Evolutionary conservation across 345 rosid genomes (phyloP).

Genomic region (Cardamine occulta): DNA sequence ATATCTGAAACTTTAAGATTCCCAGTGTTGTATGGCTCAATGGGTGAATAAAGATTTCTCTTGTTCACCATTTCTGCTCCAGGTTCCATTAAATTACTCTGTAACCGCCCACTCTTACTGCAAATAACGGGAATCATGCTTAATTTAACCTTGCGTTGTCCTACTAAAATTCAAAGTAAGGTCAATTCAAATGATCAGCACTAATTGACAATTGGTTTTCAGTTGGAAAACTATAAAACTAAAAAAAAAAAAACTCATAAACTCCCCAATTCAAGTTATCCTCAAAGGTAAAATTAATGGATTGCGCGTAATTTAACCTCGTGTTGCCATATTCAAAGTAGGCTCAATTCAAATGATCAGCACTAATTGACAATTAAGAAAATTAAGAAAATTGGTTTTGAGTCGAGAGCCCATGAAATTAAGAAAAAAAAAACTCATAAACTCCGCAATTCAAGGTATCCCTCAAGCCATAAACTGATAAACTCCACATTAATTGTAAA

Average conservation of each 20-base stretch:
- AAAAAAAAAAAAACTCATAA: not conserved
- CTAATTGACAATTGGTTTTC: no score
- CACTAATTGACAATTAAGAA: no score
- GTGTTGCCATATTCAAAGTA: not conserved
- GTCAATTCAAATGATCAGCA: not conserved
- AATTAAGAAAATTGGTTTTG: not conserved
- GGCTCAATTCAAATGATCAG: not conserved
- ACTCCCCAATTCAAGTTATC: not conserved
- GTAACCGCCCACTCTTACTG: slow-evolving; percentile 42
- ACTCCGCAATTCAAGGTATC: no score
- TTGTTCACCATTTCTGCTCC: slow-evolving; percentile 49
- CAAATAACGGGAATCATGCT: not conserved
- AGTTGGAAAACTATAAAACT: not conserved
- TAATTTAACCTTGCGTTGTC: not conserved
- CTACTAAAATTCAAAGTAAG: not conserved
- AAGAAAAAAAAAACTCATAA: not conserved
- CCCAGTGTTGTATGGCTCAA: slow-evolving; percentile 76
- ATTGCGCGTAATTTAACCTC: not conserved
- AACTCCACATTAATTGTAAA: not conserved
- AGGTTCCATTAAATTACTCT: slow-evolving; percentile 51
- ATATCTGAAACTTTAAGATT: slow-evolving; percentile 78
- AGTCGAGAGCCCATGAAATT: not conserved
- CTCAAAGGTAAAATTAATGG: no score
- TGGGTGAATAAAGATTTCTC: slow-evolving; percentile 56
- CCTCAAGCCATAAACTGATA: no score